These are phyloP conservation scores for Puccinia polysora DNA, from an alignment of 1,284 basidiomycete genomes.

Conservation along the genomic window DNA sequence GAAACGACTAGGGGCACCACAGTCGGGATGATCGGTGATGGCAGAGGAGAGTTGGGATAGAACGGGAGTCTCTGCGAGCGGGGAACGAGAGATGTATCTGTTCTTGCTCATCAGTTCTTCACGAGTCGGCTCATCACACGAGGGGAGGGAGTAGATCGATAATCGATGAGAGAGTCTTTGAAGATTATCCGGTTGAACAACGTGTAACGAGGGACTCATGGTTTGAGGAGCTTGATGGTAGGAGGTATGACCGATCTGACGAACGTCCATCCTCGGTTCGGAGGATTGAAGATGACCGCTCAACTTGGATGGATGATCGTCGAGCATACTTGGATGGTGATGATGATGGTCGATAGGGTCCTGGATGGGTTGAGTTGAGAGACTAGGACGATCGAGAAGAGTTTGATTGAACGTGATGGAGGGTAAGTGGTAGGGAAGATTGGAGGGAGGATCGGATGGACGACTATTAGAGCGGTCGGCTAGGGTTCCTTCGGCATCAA, in stretches of 20 bases:
- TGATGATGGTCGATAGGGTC: not conserved
- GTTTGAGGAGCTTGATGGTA: not conserved
- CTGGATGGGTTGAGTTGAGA: not conserved
- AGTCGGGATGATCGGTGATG: not conserved
- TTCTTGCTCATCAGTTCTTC: not conserved
- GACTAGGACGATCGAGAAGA: not conserved
- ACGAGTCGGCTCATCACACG: not conserved
- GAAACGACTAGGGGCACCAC: too few species aligned
- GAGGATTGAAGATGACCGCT: not conserved
- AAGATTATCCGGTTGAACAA: not conserved
- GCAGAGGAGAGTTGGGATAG: not conserved
- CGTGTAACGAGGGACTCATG: too few species aligned
- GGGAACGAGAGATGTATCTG: constrained; percentile 5
- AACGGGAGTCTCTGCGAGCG: not conserved
- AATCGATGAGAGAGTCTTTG: not conserved
- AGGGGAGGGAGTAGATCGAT: constrained; percentile 28
- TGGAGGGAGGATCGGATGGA: not conserved
- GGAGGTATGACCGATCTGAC: not conserved
- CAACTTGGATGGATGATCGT: not conserved
- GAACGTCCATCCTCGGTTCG: not conserved
- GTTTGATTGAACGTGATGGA: constrained; percentile 26
- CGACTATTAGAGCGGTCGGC: too few species aligned
- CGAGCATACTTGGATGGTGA: not conserved
- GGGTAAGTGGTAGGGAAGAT: not conserved
- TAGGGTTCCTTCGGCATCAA: too few species aligned